Conservation (phyloP, 805 yeast genomes). For the Metschnikowia proteae region DNA sequence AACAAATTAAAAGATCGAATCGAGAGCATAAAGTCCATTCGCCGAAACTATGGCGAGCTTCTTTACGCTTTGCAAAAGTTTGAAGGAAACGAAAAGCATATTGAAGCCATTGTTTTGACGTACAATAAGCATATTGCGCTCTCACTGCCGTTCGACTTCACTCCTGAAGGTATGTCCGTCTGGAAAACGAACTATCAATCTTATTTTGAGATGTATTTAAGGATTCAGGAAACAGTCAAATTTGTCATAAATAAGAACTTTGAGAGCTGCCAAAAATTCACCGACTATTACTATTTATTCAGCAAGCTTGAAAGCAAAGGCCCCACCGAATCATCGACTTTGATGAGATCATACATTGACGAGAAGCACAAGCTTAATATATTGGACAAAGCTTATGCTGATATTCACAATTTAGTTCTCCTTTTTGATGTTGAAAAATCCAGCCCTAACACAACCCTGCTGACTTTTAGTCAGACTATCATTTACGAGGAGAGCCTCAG, state of each 20-base stretch:
- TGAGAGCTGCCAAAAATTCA: conserved; percentile 23
- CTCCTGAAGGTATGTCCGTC: conserved; percentile 27
- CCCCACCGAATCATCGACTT: conserved; percentile 7
- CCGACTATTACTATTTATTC: conserved; percentile 27
- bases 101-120: conserved; percentile 23
- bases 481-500: conserved; percentile 6
- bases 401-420: conserved; percentile 17
- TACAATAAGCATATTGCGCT: conserved; percentile 29
- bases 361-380: conserved; percentile 35
- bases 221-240: conserved; percentile 22
- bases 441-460: not conserved
- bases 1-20: conserved; percentile 40
- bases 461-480: not conserved
- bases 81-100: conserved; percentile 10
- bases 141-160: conserved; percentile 29
- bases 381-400: conserved; percentile 27
- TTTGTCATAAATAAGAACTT: conserved; percentile 25
- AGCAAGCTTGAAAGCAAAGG: conserved; percentile 19
- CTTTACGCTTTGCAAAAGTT: conserved; percentile 28
- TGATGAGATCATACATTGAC: conserved; percentile 24
- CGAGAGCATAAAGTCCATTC: conserved; percentile 40
- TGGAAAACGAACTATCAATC: conserved; percentile 29
- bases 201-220: conserved; percentile 22
- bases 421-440: conserved; percentile 1
- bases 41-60: conserved; percentile 53